Evolutionary conservation across 148 eudicot genomes (phyloP).

Genomic region (Gaultheria prostrata): DNA sequence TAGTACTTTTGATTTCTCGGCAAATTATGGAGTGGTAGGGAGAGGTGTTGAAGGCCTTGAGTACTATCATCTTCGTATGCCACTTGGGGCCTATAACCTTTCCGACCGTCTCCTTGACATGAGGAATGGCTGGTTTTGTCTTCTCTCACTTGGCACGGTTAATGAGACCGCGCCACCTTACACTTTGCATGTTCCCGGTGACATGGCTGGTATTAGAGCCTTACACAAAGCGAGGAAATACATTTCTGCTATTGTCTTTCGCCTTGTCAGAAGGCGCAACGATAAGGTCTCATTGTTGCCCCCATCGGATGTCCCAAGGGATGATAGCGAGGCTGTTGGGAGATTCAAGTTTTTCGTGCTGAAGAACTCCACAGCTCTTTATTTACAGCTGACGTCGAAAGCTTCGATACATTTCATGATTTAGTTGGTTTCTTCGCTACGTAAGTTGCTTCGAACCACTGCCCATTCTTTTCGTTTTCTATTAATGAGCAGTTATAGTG

Average conservation of each 20-base stretch:
- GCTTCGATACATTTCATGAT: neutral
- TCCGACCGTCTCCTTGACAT: neutral
- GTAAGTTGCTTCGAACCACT: neutral
- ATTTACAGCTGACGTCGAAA: neutral
- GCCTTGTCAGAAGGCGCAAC: neutral
- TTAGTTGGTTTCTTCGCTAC: neutral
- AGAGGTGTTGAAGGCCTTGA: neutral
- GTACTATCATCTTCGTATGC: neutral
- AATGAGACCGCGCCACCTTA: too few relatives aligned
- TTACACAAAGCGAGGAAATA: too few relatives aligned
- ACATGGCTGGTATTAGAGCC: too few relatives aligned
- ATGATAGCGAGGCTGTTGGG: neutral
- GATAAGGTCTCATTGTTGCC: neutral
- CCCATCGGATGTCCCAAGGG: neutral
- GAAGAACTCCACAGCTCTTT: neutral
- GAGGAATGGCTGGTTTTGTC: neutral
- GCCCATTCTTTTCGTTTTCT: neutral
- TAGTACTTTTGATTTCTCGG: neutral
- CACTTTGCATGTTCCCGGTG: too few relatives aligned
- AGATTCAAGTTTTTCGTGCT: neutral
- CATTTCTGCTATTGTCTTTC: neutral
- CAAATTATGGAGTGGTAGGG: neutral
- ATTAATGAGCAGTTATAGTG: too few relatives aligned
- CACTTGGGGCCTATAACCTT: neutral
- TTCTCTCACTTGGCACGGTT: neutral